Percentiles rank a stretch among this genome's conserved stretches.
phyloP scores from a whole-genome alignment of 306 rosid genomes.

The Abrus precatorius region DNA sequence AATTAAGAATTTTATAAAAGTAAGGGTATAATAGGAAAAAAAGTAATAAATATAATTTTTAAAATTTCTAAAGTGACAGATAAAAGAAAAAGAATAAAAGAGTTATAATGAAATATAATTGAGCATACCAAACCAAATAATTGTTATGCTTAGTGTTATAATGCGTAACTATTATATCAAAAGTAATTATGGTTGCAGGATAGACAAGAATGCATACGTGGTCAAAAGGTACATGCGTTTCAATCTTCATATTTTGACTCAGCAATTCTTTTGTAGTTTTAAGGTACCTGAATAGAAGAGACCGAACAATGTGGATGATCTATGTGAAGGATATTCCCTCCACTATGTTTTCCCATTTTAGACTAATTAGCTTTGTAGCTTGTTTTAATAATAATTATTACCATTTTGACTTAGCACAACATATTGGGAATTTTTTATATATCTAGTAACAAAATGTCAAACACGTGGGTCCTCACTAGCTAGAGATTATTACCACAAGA shows the following conservation, averaged over 20 bases:
- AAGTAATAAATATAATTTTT: too few relatives aligned
- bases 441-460: slow-evolving; percentile 52
- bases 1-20: too few relatives aligned
- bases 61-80: too few relatives aligned
- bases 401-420: slow-evolving; percentile 48
- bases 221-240: slow-evolving; percentile 36
- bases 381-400: slow-evolving; percentile 24
- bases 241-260: slow-evolving; percentile 37
- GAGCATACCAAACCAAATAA: background rate
- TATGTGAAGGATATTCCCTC: slow-evolving; percentile 42
- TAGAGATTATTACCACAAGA: slow-evolving; percentile 41
- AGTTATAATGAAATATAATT: background rate
- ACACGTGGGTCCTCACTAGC: slow-evolving; percentile 46
- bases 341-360: slow-evolving; percentile 41
- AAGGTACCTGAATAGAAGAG: slow-evolving; percentile 26
- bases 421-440: slow-evolving; percentile 42
- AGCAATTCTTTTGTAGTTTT: slow-evolving; percentile 34
- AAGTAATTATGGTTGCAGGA: background rate
- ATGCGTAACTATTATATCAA: background rate
- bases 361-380: background rate
- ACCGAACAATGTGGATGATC: slow-evolving; percentile 51
- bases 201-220: background rate
- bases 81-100: too few relatives aligned
- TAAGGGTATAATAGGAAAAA: too few relatives aligned
- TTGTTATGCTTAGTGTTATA: background rate